Evolutionary conservation across 345 rosid species (phyloP).

Genomic region (Aquilaria sinensis): DNA sequence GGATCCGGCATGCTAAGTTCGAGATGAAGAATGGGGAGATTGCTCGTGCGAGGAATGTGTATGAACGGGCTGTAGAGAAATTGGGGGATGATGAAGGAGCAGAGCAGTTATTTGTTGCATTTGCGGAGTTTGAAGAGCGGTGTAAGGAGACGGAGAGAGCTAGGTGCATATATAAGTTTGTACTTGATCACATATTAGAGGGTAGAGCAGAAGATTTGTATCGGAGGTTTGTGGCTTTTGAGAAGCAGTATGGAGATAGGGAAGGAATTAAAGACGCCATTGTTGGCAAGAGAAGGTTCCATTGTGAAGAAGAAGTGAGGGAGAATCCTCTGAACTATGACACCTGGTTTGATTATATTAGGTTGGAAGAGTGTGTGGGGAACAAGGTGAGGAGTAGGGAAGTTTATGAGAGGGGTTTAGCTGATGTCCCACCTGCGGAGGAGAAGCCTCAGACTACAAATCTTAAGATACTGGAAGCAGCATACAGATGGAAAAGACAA

Average conservation of each 20-base stretch:
- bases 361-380: constrained; percentile 69
- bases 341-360: constrained; percentile 71
- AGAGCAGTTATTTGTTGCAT: constrained; percentile 27
- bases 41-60: constrained; percentile 46
- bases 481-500: constrained; percentile 69
- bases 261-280: constrained; percentile 84
- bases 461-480: constrained; percentile 72
- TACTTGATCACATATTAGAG: constrained; percentile 76
- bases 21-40: constrained; percentile 85
- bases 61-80: constrained; percentile 66
- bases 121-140: constrained; percentile 54
- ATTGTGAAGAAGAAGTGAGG: constrained; percentile 70
- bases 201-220: constrained; percentile 80
- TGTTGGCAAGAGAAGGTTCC: constrained; percentile 83
- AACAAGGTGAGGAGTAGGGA: constrained; percentile 57
- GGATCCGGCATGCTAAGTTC: constrained; percentile 67
- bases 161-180: constrained; percentile 74
- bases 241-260: constrained; percentile 74
- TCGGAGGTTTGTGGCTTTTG: constrained; percentile 67
- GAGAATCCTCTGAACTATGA: constrained; percentile 72
- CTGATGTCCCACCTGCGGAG: constrained; percentile 72
- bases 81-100: constrained; percentile 81
- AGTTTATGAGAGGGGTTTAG: constrained; percentile 71
- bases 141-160: constrained; percentile 71
- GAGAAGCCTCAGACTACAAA: constrained; percentile 68